Evolutionary conservation across 129 eudicot species (phyloP), one percentile per base, ranked within the genome.

Genomic region (Helichrysum umbraculigerum): DNA sequence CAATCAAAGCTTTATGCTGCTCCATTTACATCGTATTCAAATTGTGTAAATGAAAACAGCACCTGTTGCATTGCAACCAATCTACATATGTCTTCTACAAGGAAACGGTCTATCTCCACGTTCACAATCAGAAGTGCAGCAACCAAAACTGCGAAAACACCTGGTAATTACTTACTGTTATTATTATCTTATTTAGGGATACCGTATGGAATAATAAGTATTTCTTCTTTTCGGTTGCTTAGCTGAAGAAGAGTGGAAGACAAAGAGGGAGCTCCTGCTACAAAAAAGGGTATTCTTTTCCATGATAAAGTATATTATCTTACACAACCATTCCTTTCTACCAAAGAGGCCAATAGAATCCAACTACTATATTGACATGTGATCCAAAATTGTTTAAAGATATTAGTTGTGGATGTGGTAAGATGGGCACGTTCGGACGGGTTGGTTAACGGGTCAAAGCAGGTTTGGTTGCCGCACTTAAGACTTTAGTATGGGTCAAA

Each of bases 161-260:
- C 99, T 81, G 99, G 99, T 95, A 86, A 73, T 66, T 52, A 72
- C 60, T 72, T 7, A 19, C 28, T 56, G 25, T 4, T 42, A 6
- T 54, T 41, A 32, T 4, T 32, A 47, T 16, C n/a, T 35, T 66
- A 42, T 17, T 44, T 15, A 12, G 11, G 17, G 10, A 8, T 56
- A 54, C 66, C n/a, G 20, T 60, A 6, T 51, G 20, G 47, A 25
- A 25, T 28, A 65, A 72, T 30, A 72, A 44, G 33, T 60, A 6
- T 74, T 74, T 47, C 39, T 76, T 20, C 34, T 52, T 78, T 68
- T 76, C 73, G 76, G 34, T 84, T 66, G 71, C 74, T 78, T 81
- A 95, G 99, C 97, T 78, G 99, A 95, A 85, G 92, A 89, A 83
- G 97, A 91, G 5, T 95, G 99, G 99, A 89, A 86, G 83, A 79